phyloP scores from a whole-genome alignment of 2,329 filamentous ascomycete genomes.

The Fusarium foetens region DNA sequence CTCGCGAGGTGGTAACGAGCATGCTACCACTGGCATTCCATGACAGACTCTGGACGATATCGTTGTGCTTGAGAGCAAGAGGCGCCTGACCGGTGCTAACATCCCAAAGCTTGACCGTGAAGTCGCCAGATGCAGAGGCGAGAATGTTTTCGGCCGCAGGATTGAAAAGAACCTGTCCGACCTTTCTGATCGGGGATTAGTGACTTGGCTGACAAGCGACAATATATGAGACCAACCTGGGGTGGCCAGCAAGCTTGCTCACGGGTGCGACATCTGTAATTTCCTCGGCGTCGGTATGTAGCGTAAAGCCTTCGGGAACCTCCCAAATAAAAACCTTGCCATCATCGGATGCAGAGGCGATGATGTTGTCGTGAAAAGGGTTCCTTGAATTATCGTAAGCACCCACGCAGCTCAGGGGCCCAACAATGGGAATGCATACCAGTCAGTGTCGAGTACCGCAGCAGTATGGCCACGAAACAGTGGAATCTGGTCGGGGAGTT shows the following conservation, averaged over 20 bases:
- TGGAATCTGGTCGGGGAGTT: conserved; percentile 90
- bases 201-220: neutral
- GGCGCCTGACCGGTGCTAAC: conserved; percentile 79
- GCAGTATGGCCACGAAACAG: conserved; percentile 97
- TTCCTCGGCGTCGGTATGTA: conserved; percentile 87
- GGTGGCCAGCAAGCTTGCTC: conserved; percentile 85
- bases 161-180: conserved; percentile 98
- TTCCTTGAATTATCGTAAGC: conserved; percentile 67
- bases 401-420: conserved; percentile 9
- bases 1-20: conserved; percentile 90
- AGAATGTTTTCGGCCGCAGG: conserved; percentile 95
- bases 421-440: conserved; percentile 63
- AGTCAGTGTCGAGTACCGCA: conserved; percentile 96
- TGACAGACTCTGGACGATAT: conserved; percentile 94
- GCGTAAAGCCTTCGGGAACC: conserved; percentile 86
- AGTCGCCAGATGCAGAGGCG: conserved; percentile 93
- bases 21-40: conserved; percentile 92
- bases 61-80: conserved; percentile 82
- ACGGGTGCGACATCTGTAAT: conserved; percentile 83
- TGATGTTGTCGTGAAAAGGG: conserved; percentile 92
- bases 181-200: conserved; percentile 73
- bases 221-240: conserved; percentile 67
- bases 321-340: conserved; percentile 97
- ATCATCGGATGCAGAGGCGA: conserved; percentile 95
- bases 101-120: conserved; percentile 96